Evolutionary conservation across 305 asterid genomes (phyloP), one percentile per base, ranked within the genome.

Genomic region (Rubia peregrina): DNA sequence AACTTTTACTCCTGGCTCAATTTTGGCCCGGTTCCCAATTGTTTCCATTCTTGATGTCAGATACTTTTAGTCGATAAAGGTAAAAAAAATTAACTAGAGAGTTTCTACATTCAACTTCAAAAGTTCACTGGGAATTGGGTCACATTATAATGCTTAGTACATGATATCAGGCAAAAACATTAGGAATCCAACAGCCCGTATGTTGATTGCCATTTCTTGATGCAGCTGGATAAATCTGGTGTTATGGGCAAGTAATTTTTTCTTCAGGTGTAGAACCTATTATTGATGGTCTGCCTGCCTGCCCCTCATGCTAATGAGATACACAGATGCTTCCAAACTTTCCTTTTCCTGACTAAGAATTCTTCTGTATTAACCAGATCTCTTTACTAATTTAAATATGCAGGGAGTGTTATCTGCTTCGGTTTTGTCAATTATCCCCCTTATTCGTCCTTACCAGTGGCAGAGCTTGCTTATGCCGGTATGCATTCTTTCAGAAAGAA

Each of bases 391-490:
- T 71, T 71, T 79, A 68, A 41, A 67, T 77, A 68, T 82, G 84
- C 89, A 95, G 99, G 98, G 99, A 65, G 68, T 89, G 71, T 82
- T 95, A 84, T 92, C 97, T 72, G 92, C 99, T 65, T 74, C 85
- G 60, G 95, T 92, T 81, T 76, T 95, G 77, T 83, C 99, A 59
- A 74, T 95, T 74, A 92, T 95, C 77, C 97, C 97, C 73, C 79
- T 95, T 81, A 95, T 95, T 77, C 94, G 98, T 68, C 99, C 99
- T 71, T 95, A 88, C 79, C 97, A 86, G 83, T 95, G 98, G 98
- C 98, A 95, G 83, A 95, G 99, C 91, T 85, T 86, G 81, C 74
- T 95, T 70, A 88, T 92, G 98, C 98, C 99, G 73, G 99, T 95
- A 95, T 70, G 22, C 73, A 74, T 69, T 74, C 30, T 74, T 76